Evolutionary conservation across 2,329 filamentous ascomycete genomes (phyloP).

Genomic region (Phaeoacremonium minimum): DNA sequence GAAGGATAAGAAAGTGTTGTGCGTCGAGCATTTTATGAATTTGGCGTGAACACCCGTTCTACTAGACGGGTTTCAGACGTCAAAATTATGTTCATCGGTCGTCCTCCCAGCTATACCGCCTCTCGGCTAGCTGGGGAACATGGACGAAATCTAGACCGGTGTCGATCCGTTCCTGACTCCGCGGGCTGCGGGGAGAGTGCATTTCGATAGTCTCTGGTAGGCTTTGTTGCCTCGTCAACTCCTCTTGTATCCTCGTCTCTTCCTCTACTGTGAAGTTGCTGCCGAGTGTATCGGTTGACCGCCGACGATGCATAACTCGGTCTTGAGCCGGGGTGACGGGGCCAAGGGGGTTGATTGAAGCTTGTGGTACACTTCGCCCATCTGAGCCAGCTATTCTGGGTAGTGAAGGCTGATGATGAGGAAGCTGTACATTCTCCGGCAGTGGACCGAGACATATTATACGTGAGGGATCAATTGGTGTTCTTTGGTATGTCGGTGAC

Average conservation of each 20-base stretch:
- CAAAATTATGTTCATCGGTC: too few relatives aligned
- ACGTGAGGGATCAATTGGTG: conserved; percentile 46
- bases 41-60: too few relatives aligned
- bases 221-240: conserved; percentile 17
- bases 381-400: conserved; percentile 21
- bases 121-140: conserved; percentile 44
- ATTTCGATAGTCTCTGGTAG: conserved; percentile 8
- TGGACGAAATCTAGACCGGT: conserved; percentile 40
- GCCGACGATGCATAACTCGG: conserved; percentile 8
- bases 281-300: conserved; percentile 41
- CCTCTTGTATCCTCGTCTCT: conserved; percentile 21
- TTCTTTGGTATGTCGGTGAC: conserved; percentile 34
- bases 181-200: conserved; percentile 13
- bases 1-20: too few relatives aligned
- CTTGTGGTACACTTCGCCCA: conserved; percentile 15
- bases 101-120: conserved; percentile 49
- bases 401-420: conserved; percentile 19
- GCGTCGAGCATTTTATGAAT: too few relatives aligned
- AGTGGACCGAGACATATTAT: conserved; percentile 52
- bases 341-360: conserved; percentile 16
- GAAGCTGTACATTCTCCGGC: conserved; percentile 41
- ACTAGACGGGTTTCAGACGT: too few relatives aligned
- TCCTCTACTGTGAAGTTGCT: conserved; percentile 56
- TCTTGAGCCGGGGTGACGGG: conserved; percentile 11
- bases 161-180: conserved; percentile 37